Evolutionary conservation across 768 basidiomycete genomes (phyloP), one percentile per base, ranked within the genome.

Genomic region (Boletus huronensis): DNA sequence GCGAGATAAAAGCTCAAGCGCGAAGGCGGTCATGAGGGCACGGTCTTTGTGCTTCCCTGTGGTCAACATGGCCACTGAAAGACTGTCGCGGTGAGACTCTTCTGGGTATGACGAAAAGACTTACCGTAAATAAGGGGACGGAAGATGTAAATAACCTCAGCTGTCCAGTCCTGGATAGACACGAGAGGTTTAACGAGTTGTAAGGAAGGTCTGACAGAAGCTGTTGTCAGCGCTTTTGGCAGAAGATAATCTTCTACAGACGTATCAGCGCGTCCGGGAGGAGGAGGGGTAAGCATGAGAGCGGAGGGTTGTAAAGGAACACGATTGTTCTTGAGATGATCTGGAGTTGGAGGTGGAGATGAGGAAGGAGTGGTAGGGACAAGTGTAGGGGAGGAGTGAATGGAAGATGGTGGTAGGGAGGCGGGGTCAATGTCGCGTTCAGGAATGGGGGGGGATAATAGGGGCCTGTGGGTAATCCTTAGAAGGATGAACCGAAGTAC

Each of bases 401-500:
- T 74, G 26, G 79, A 82, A 36, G 75, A 74, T 10, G 80, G 67
- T 14, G 85, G 80, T 8, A 93, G 65, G 43, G 79, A 76, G 6
- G 87, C 77, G 5, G 89, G 87, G 68, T 95, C 94, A 58, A 92
- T 80, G 60, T 94, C 93, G 48, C 94, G 84, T 70, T 93, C 90
- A 14, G 94, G 93, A 50, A 93, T 83, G 19, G 89, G 87, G 3
- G 87, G 87, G 2, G 81, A 79, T 13, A 95, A 68, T 23, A 93
- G 64, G 11, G 96, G 91, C 59, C 90, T 77, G 48, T 79, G 81
- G 1, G 94, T 95, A 57, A 88, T 77, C 48, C 79, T 79, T 50
- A 98, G 71, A 21, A 98, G 72, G 8, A 84, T 63, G 13, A 97
- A 70, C 16, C 91, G 87, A 38, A 98, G 78, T 26, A 82, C 60